Base-by-base conservation (phyloP, 2,329 filamentous ascomycete species). In the Talaromyces amestolkiae region DNA sequence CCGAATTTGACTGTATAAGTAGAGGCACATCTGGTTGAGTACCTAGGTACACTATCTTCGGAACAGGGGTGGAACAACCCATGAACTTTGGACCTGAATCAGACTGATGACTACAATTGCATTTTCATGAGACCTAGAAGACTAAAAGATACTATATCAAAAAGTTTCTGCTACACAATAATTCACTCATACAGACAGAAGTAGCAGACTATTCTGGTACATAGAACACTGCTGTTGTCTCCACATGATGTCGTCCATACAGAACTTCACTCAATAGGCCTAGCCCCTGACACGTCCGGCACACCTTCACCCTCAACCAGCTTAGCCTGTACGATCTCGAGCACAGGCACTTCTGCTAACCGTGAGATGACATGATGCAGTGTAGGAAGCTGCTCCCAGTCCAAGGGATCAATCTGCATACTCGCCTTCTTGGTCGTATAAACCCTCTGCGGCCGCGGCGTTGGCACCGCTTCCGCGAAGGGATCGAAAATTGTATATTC, bases 381-480 rank as follows among this genome's bases (percentile, higher is more conserved):
- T 2, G 86, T 89, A 0, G 87, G 87, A 66, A 89, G 72, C 3
- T 74, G 76, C 54, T 85, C 77, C 85, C 82, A 85, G 69, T 85
- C 81, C n/a, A 82, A 69, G 0, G 75, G 76, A 47, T 85, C 78
- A 62, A 87, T 81, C 58, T 76, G 74, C 56, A 89, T 73, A 1
- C 70, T 77, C 0, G 83, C 82, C 13, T 78, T 78, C 1, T 70
- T 73, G 0, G 82, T 75, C 58, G 75, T 74, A 39, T 73, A 73
- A 24, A 79, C 78, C 68, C 71, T 75, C 69, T 51, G 45, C 8
- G 43, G 43, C 17, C 45, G 27, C 10, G 59, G 45, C 3, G 31
- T 61, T 2, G 58, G 58, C 13, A 27, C 37, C 22, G 43, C 58
- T 27, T 61, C 22, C 2, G 58, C n/a, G 22, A 61, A 61, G 1